Conservation (phyloP, 1,284 basidiomycete genomes). For the Cryptococcus hybrid region DNA sequence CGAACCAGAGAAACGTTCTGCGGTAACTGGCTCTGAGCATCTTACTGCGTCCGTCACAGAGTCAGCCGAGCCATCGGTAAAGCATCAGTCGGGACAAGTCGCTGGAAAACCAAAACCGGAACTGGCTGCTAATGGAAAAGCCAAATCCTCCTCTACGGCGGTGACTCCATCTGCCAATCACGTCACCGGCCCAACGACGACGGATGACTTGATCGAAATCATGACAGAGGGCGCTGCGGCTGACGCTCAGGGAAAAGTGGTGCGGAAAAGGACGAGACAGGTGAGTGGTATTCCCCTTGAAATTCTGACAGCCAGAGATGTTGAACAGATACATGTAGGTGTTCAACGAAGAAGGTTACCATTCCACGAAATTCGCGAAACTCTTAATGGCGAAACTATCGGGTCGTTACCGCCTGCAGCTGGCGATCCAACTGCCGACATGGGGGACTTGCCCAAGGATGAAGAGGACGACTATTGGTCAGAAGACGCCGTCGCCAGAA, state of each 20-base stretch:
- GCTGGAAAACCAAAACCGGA: constrained; percentile 7
- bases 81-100: no score
- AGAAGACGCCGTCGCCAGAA: constrained; percentile 26
- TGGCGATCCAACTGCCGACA: background rate
- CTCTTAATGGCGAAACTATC: constrained; percentile 29
- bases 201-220: background rate
- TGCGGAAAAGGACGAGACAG: constrained; percentile 8
- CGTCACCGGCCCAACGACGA: no score
- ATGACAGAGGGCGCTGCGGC: constrained; percentile 1
- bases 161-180: background rate
- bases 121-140: no score
- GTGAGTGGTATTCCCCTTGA: background rate
- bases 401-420: constrained; percentile 19
- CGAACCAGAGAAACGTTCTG: no score
- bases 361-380: constrained; percentile 45
- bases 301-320: no score
- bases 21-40: no score
- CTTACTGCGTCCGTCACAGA: no score
- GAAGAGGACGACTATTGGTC: constrained; percentile 34
- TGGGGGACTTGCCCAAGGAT: background rate
- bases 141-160: background rate
- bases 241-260: background rate
- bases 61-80: no score
- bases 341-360: constrained; percentile 42
- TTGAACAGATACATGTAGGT: constrained; percentile 11